phyloP scores from a whole-genome alignment of 768 basidiomycete genomes.

The Kwoniella botswanensis region DNA sequence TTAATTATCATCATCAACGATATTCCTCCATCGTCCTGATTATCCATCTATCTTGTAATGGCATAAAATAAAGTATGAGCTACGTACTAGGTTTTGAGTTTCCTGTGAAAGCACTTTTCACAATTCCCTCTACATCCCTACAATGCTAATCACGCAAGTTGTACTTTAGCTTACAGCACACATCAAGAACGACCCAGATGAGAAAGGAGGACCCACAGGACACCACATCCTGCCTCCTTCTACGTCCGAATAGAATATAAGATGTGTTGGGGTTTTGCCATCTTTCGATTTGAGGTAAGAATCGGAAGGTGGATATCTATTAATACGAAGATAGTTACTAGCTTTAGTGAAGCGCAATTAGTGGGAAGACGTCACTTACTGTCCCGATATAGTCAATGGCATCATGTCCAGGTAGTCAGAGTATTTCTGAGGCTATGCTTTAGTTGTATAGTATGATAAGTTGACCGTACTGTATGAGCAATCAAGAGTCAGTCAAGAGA shows the following conservation, averaged over 20 bases:
- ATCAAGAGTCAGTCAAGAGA: too few relatives aligned
- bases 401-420: not conserved
- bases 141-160: constrained; percentile 42
- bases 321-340: not conserved
- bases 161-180: not conserved
- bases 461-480: too few relatives aligned
- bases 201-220: constrained; percentile 36
- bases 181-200: not conserved
- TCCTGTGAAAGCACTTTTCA: constrained; percentile 48
- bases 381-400: constrained; percentile 1
- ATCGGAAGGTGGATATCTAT: constrained; percentile 19
- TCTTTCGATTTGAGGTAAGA: not conserved
- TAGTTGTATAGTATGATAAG: too few relatives aligned
- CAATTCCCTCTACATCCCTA: constrained; percentile 41
- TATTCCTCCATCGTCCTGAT: too few relatives aligned
- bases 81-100: constrained; percentile 48
- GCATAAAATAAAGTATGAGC: not conserved
- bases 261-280: constrained; percentile 29
- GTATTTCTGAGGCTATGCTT: too few relatives aligned
- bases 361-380: not conserved
- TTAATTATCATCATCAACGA: too few relatives aligned
- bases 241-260: constrained; percentile 57
- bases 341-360: not conserved
- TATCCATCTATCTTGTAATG: too few relatives aligned
- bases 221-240: constrained; percentile 59